A percentile compares a stretch with the other conserved stretches of the same genome.
phyloP scores from a whole-genome alignment of 140 eudicot species.

The Cichorium intybus region DNA sequence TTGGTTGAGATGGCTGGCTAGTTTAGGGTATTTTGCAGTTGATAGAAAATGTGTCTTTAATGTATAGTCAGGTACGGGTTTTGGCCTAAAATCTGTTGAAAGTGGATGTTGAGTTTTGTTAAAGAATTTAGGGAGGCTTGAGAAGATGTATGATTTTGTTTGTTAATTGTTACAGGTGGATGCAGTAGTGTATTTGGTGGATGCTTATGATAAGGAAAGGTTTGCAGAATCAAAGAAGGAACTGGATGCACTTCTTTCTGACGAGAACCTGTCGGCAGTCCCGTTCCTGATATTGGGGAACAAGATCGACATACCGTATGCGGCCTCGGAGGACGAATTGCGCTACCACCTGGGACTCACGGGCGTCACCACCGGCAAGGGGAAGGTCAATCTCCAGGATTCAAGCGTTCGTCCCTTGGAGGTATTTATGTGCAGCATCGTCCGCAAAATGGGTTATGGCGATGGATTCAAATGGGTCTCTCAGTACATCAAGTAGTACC shows the following conservation, averaged over 20 bases:
- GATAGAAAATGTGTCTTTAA: too few species aligned
- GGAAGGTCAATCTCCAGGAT: conserved; percentile 53
- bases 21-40: too few species aligned
- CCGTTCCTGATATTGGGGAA: conserved; percentile 54
- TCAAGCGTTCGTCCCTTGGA: conserved; percentile 56
- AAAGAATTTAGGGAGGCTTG: too few species aligned
- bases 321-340: conserved; percentile 55
- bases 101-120: too few species aligned
- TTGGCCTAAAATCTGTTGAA: too few species aligned
- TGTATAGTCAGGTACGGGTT: too few species aligned
- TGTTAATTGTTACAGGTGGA: conserved; percentile 42
- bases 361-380: conserved; percentile 51
- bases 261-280: conserved; percentile 42
- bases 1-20: too few species aligned
- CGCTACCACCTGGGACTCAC: conserved; percentile 48
- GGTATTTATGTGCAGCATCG: conserved; percentile 70
- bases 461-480: conserved; percentile 69
- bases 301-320: conserved; percentile 54
- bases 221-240: conserved; percentile 57
- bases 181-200: conserved; percentile 60
- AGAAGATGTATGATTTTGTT: too few species aligned
- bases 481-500: conserved; percentile 50
- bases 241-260: conserved; percentile 53
- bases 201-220: conserved; percentile 57
- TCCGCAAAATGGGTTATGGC: conserved; percentile 62